Evolutionary conservation across 306 rosid species (phyloP).

Genomic region (Sicyos baderoa): DNA sequence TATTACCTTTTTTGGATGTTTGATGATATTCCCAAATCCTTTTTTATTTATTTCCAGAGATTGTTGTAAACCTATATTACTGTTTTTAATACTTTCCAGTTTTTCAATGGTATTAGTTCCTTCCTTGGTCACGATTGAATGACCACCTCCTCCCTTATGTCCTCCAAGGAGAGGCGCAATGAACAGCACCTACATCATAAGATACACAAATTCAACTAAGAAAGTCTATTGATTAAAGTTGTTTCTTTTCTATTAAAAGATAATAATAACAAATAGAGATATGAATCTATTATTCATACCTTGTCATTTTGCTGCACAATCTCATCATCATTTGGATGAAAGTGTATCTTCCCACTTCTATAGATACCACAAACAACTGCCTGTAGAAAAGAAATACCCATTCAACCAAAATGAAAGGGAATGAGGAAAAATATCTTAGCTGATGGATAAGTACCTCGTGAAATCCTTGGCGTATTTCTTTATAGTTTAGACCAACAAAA

Average conservation of each 20-base stretch:
- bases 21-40: conserved; percentile 49
- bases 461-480: conserved; percentile 53
- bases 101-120: conserved; percentile 30
- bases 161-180: conserved; percentile 55
- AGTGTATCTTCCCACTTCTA: conserved; percentile 66
- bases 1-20: conserved; percentile 60
- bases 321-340: conserved; percentile 81
- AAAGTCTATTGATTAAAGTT: background rate
- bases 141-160: conserved; percentile 22
- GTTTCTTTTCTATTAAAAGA: background rate
- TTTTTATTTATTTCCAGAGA: conserved; percentile 37
- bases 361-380: conserved; percentile 81
- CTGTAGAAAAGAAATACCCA: conserved; percentile 41
- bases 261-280: too few species aligned
- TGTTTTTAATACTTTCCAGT: conserved; percentile 37
- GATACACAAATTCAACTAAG: background rate
- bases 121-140: conserved; percentile 29
- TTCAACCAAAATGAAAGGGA: conserved; percentile 13
- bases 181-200: conserved; percentile 49
- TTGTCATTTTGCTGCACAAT: conserved; percentile 72
- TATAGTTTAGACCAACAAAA: conserved; percentile 56
- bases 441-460: conserved; percentile 45
- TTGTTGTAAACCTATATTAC: conserved; percentile 20
- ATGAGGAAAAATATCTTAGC: background rate
- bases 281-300: conserved; percentile 36